Evolutionary conservation across 495 filamentous ascomycete species (phyloP), one percentile per base, ranked within the genome.

Genomic region (Hapsidospora chrysogenum): DNA sequence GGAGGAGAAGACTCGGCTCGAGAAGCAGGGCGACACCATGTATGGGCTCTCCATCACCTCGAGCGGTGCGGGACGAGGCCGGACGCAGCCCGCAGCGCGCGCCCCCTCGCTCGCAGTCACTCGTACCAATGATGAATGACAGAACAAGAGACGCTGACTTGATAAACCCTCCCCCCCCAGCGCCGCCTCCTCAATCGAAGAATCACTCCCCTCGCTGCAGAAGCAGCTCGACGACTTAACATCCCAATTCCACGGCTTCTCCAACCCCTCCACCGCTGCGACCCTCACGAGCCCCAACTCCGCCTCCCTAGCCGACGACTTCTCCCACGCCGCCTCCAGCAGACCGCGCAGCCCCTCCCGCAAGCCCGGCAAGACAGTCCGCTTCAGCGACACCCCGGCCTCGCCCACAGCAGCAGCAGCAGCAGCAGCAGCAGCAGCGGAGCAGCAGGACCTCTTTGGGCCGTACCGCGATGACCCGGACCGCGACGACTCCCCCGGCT

Each of bases 341-440:
- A n/a, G n/a, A n/a, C n/a, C n/a, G n/a, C n/a, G n/a, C n/a, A n/a
- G n/a, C n/a, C n/a, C n/a, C n/a, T 35, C 44, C 17, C 43, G 58
- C 14, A 68, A 68, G 26, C 64, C 51, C 22, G 40, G 69, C 35
- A 94, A 92, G 56, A 81, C 79, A 5, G 87, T 97, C n/a, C 82
- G 87, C 18, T 97, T 97, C 66, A 75, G 70, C 42, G 85, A 92
- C 47, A 64, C 20, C 67, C 23, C 68, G 69, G 3, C 53, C 33
- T 51, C 60, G 23, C 44, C 47, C 33, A 35, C 48, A 17, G n/a
- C n/a, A n/a, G n/a, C n/a, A n/a, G n/a, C n/a, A n/a, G n/a, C n/a
- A n/a, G n/a, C n/a, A n/a, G 46, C 54, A 25, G 53, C 64, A 23
- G 56, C 25, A n/a, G n/a, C n/a, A n/a, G n/a, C n/a, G n/a, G n/a